Percentiles rank a stretch among this genome's conserved stretches.
Conservation (phyloP, 1,139 yeast species). For the Blastobotrys aristatus region DNA sequence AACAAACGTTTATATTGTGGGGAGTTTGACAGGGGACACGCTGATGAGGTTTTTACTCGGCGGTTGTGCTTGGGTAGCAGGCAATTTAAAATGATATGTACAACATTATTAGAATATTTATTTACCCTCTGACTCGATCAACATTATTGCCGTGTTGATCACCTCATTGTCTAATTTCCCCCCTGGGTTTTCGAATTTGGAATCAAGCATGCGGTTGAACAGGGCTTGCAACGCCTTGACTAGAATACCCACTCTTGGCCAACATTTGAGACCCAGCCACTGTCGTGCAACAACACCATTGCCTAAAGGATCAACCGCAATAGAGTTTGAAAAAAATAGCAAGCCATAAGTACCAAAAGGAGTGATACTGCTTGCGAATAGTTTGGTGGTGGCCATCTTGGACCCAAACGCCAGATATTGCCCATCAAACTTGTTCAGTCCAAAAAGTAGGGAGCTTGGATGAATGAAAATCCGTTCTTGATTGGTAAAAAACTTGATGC, state of each 20-base stretch:
- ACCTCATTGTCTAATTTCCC: slow-evolving; percentile 1
- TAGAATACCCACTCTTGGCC: slow-evolving; percentile 92
- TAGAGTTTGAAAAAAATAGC: slow-evolving; percentile 71
- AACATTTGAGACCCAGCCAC: slow-evolving; percentile 80
- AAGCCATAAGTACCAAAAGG: slow-evolving; percentile 71
- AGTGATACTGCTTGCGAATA: slow-evolving; percentile 69
- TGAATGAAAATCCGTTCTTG: slow-evolving; percentile 62
- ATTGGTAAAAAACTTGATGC: slow-evolving; percentile 51
- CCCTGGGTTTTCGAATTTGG: slow-evolving; percentile 46
- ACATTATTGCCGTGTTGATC: slow-evolving; percentile 3
- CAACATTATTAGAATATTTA: neutral
- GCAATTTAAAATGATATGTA: slow-evolving; percentile 5
- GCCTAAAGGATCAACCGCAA: slow-evolving; percentile 60
- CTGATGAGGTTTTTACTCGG: slow-evolving; percentile 33
- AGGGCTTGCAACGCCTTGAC: slow-evolving; percentile 62
- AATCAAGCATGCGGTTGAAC: slow-evolving; percentile 62
- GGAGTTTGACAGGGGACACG: slow-evolving; percentile 34
- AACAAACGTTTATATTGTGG: slow-evolving; percentile 27
- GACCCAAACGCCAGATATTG: slow-evolving; percentile 34
- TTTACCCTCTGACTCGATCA: slow-evolving; percentile 10
- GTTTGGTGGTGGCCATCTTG: slow-evolving; percentile 53
- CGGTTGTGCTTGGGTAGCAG: slow-evolving; percentile 27
- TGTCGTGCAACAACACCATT: slow-evolving; percentile 49
- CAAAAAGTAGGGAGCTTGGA: slow-evolving; percentile 73
- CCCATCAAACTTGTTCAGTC: slow-evolving; percentile 34